A percentile compares a stretch with the other conserved stretches of the same genome.
Evolutionary conservation across 1,139 yeast genomes (phyloP).

Genomic region (Yamadazyma diospyri): DNA sequence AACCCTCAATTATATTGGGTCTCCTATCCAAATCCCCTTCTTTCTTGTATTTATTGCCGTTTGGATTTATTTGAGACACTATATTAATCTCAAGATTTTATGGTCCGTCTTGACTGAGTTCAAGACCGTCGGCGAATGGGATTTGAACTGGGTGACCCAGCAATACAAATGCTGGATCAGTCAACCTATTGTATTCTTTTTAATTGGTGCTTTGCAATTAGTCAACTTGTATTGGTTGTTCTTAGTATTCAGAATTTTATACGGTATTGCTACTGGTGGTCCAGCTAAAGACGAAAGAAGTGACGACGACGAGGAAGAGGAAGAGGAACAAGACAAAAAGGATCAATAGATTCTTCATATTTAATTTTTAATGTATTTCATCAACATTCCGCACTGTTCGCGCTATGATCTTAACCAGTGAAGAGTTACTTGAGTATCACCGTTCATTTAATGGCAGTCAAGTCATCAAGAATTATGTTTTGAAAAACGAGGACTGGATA

Average conservation of each 20-base stretch:
- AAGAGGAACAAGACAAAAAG: conserved; percentile 47
- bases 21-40: conserved; percentile 59
- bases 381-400: too few relatives aligned
- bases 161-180: conserved; percentile 97
- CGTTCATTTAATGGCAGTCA: too few relatives aligned
- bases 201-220: conserved; percentile 76
- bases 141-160: conserved; percentile 83
- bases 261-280: conserved; percentile 57
- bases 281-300: conserved; percentile 81
- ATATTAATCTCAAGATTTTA: conserved; percentile 70
- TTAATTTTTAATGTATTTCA: background rate
- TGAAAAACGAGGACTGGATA: conserved; percentile 9
- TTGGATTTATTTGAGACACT: conserved; percentile 92
- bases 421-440: conserved; percentile 14
- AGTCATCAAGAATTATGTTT: conserved; percentile 10
- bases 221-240: conserved; percentile 87
- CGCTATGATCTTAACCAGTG: conserved; percentile 11
- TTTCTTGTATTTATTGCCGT: conserved; percentile 62
- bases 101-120: conserved; percentile 90
- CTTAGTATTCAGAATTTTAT: conserved; percentile 73
- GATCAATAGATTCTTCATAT: conserved; percentile 12
- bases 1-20: conserved; percentile 77
- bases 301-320: conserved; percentile 66
- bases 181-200: conserved; percentile 78
- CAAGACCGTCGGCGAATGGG: conserved; percentile 76